Base-by-base conservation (phyloP, 2,329 filamentous ascomycete species). In the Teratosphaeria epicoccoides region DNA sequence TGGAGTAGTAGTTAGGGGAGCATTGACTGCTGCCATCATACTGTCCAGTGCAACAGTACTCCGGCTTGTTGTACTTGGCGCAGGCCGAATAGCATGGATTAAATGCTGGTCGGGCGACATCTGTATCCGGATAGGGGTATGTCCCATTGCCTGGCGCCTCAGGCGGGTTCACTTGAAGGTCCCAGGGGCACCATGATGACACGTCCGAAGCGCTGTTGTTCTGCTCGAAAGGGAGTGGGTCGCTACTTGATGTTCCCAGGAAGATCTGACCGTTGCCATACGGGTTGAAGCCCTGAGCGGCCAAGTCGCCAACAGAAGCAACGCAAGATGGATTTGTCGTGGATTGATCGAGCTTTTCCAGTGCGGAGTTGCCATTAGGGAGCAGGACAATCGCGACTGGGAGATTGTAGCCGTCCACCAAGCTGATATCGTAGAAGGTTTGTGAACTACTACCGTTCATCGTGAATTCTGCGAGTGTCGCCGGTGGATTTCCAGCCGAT, bases 351-450 rank as follows among this genome's bases (percentile, higher is more conserved):
- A 90, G 83, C 50, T 73, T 70, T 48, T 73, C 69, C 7, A 85
- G 76, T 1, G 74, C 76, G 6, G 78, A 76, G 59, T 86, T 83
- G 50, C 77, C 75, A 22, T 82, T 77, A 10, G 70, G 65, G 44
- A 72, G 63, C 23, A 75, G 62, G 22, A 76, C 67, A 33, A 78
- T 79, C 25, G 80, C 83, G 55, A 90, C 65, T 1, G 85, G 85
- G 1, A 91, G 70, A 64, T 91, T 91, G 76, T 91, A 91, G 47
- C 87, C 87, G 64, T 93, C 87, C 22, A 93, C 87, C 2, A 91
- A 75, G 40, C 85, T 89, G 56, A 93, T 87, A 67, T 93, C 87
- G 70, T 90, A 91, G 66, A 88, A 93, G 9, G 82, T 85, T 63
- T 89, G 84, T 22, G 74, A 73, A 43, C 76, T 70, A 25, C 84